Evolutionary conservation across 345 rosid genomes (phyloP), one percentile per base, ranked within the genome.

Genomic region (Eucalyptus tenuipes): DNA sequence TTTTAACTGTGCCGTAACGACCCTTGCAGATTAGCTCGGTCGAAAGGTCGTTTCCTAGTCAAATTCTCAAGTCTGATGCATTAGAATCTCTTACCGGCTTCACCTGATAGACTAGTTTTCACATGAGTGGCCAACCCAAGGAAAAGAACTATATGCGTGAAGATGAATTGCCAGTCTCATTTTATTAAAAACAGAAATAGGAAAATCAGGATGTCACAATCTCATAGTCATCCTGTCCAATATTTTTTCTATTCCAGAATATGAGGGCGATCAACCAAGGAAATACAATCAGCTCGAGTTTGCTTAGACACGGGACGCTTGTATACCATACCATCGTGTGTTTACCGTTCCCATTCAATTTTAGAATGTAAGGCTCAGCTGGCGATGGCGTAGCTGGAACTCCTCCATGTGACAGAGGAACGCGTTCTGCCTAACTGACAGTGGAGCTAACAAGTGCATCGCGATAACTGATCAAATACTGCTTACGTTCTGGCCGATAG

Each of bases 401-500:
- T 11, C 25, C 88, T 4, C 85, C 42, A 92, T 91, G 93, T 24
- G 90, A 90, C 24, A 91, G 90, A 31, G 71, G 88, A 10, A 88
- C n/a, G 61, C 66, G 88, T 88, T 89, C 91, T 87, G 87, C 88
- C 81, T 68, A 45, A 88, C 18, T 53, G 86, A 33, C 27, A 66
- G 64, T 27, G 90, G 79, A 85, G 88, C 90, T 48, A 91, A 89
- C 31, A 93, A 94, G 68, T 0, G 3, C 85, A 92, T 89, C 88
- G 87, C 91, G 49, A 91, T 94, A 52, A 93, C 93, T 89, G 90
- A 92, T 86, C 90, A 90, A 89, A 90, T 92, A 88, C 92, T 95
- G 97, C 95, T 93, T 88, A 87, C 95, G 88, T 97, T 93, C 91
- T 93, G 97, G 61, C 98, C 98, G 86, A 97, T 96, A 89, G 99